Evolutionary conservation across 2,329 filamentous ascomycete genomes (phyloP), one percentile per base, ranked within the genome.

Genomic region (Ophiostoma quercus): DNA sequence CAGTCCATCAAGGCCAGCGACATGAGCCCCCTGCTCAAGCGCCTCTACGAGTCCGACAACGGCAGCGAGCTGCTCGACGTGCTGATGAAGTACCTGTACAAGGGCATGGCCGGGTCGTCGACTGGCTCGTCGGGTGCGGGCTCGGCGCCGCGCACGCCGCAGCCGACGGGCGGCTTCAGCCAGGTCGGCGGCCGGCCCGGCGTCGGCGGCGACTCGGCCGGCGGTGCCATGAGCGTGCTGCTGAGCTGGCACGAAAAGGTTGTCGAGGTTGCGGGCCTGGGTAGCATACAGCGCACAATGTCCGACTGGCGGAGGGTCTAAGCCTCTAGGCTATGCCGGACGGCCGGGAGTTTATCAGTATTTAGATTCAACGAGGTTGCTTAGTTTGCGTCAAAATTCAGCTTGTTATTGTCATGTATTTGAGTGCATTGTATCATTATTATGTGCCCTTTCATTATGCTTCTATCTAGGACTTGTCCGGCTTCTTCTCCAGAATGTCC

Each of bases 221-320:
- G 92, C 47, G 90, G 93, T 70, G 91, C 90, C 69, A 98, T 98
- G 95, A 98, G 95, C 78, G 95, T 99, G 68, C 80, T 99, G 78
- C 83, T 99, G 74, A 97, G 93, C 81, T 99, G 95, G 95, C 95
- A 99, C 78, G 95, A 99, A 84, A 99, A 97, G 86, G 87, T 97
- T 73, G 92, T 98, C 4, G 95, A 99, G 77, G 89, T 97, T 76
- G 92, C 93, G 51, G 95, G 95, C 32, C 84, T 93, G 74, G 95
- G 95, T 63, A 92, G 91, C 79, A 95, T 99, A 80, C 92, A 93
- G 73, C 88, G 95, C 76, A 92, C 92, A 74, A 97, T 99, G 94
- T 95, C 92, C 60, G 95, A 99, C 83, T 92, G 94, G 83, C 89
- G 95, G 77, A 95, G 91, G 76, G 94, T 96, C 75, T 96, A 82